phyloP scores from a whole-genome alignment of 805 yeast genomes.

The Schizosaccharomyces lindneri region DNA sequence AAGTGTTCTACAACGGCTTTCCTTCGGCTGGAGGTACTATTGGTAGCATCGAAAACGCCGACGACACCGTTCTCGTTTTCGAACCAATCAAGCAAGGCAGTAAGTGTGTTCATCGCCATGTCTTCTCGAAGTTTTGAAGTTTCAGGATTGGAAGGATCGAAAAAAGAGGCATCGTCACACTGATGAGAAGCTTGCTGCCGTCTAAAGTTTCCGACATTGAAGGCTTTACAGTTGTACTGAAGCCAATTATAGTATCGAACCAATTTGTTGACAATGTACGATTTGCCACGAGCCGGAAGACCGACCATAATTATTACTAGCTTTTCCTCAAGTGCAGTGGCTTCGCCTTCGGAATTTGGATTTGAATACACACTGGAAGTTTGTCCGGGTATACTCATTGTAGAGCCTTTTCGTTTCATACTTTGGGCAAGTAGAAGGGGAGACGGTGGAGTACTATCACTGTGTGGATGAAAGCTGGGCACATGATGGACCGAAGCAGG shows the following conservation, averaged over 20 bases:
- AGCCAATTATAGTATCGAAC: conserved; percentile 83
- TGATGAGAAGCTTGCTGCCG: conserved; percentile 17
- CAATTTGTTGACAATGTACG: conserved; percentile 73
- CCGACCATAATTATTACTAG: conserved; percentile 94
- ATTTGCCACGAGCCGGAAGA: conserved; percentile 78
- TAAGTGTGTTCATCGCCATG: conserved; percentile 92
- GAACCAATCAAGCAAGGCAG: conserved; percentile 57
- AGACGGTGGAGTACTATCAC: not conserved
- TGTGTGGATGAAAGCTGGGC: not conserved
- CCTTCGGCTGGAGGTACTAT: conserved; percentile 56
- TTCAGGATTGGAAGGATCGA: conserved; percentile 50
- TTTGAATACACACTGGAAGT: conserved; percentile 24
- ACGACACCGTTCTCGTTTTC: conserved; percentile 66
- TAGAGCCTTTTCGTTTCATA: not conserved
- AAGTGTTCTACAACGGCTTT: conserved; percentile 25
- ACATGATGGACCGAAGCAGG: not conserved
- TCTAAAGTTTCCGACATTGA: conserved; percentile 89
- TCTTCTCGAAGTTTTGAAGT: conserved; percentile 51
- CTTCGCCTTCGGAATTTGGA: conserved; percentile 16
- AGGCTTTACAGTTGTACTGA: conserved; percentile 70
- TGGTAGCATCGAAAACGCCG: conserved; percentile 86
- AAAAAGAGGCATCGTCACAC: conserved; percentile 56
- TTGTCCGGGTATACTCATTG: not conserved
- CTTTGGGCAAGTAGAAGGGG: not conserved
- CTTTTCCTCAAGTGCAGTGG: conserved; percentile 39